A percentile compares a stretch with the other conserved stretches of the same genome.
phyloP scores from a whole-genome alignment of 495 filamentous ascomycete genomes.

The Neurospora sublineolata region DNA sequence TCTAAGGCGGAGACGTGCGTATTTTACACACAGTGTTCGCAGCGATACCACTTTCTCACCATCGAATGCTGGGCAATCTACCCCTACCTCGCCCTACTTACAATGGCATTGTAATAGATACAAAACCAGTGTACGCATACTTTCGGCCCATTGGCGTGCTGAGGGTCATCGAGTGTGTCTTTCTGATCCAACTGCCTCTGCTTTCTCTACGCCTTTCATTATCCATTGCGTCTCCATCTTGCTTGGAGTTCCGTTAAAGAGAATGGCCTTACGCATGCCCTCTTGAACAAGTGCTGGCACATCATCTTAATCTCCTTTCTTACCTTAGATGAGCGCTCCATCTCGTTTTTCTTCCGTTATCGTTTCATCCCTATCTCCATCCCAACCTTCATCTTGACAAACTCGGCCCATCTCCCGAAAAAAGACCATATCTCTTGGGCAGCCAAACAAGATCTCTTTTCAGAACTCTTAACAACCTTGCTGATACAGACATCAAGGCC shows the following conservation, averaged over 20 bases:
- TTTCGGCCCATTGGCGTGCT: not conserved
- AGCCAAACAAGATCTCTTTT: not conserved
- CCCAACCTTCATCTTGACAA: not conserved
- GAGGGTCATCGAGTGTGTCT: not conserved
- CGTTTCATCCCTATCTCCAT: not conserved
- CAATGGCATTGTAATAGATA: not conserved
- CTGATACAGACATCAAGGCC: not conserved
- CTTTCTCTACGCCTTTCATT: not conserved
- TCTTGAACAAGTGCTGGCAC: not conserved
- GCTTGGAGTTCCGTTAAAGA: not conserved
- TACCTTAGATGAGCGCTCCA: not conserved
- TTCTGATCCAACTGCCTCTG: not conserved
- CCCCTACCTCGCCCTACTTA: not conserved
- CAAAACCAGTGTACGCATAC: not conserved
- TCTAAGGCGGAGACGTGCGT: not conserved
- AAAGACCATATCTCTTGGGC: not conserved
- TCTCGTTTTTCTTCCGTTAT: not conserved
- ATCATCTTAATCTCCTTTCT: not conserved
- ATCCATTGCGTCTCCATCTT: not conserved
- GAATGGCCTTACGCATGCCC: not conserved
- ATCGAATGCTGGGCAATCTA: not conserved
- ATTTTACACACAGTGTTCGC: not conserved
- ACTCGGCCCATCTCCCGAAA: not conserved
- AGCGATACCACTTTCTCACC: not conserved
- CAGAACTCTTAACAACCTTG: not conserved